Percentiles rank a stretch among this genome's conserved stretches.
These are phyloP conservation scores for Letharia lupina DNA, from an alignment of 495 filamentous ascomycete species.

Conservation along the genomic window DNA sequence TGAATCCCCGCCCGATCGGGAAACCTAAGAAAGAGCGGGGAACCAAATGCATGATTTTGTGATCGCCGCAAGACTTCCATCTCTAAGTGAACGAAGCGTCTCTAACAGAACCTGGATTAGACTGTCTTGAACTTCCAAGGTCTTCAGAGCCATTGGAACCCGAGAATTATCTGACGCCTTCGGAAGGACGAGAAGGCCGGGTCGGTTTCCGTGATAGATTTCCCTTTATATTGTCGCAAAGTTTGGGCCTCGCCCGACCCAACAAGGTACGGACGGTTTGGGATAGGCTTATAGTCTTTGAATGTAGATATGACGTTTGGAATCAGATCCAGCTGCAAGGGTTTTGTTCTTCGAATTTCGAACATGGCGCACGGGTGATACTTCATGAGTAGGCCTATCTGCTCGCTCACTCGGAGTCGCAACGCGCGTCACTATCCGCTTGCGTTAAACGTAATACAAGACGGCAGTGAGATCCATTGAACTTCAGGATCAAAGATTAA, in stretches of 20 bases:
- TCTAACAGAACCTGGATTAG: neutral
- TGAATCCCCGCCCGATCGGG: slow-evolving; percentile 58
- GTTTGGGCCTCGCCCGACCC: neutral
- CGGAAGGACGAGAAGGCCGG: neutral
- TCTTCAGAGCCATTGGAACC: neutral
- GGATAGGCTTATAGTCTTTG: neutral
- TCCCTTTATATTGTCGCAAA: neutral
- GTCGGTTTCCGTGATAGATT: neutral
- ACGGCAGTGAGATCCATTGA: neutral
- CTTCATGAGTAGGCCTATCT: neutral
- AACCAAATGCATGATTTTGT: slow-evolving; percentile 74
- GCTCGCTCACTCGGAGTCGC: neutral
- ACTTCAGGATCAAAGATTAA: neutral
- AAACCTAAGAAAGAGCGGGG: slow-evolving; percentile 49
- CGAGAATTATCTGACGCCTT: neutral
- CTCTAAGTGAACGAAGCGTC: neutral
- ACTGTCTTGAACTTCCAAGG: neutral
- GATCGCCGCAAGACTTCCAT: slow-evolving; percentile 23
- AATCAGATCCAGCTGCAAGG: neutral
- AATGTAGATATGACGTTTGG: neutral
- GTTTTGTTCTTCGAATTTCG: neutral
- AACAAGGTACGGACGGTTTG: neutral
- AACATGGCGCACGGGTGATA: neutral
- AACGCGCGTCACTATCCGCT: neutral
- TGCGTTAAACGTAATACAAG: neutral